Evolutionary conservation across 2,329 filamentous ascomycete genomes (phyloP), one percentile per base, ranked within the genome.

Genomic region (Xylariomycetidae sp.): DNA sequence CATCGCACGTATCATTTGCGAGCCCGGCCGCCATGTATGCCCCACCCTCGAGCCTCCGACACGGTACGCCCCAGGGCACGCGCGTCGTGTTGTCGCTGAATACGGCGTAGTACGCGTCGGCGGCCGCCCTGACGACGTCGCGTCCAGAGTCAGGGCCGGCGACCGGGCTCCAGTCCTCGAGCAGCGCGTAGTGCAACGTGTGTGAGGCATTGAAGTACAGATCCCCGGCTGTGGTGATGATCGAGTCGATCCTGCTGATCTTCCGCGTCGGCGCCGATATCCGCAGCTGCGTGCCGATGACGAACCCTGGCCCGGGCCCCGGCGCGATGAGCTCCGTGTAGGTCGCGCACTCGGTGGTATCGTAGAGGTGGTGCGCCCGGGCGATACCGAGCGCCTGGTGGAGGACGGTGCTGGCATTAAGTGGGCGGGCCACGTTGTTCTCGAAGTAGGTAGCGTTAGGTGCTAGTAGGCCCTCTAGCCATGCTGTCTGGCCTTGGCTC

Each of bases 31-130:
- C 20, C 13, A 47, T 53, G 31, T 51, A 53, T 15, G 44, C 49
- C 23, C 40, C 42, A 20, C 50, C 50, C 32, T 53, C 50, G 16
- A 52, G 50, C 2, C 58, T 46, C 11, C 37, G 45, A 35, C 58
- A 62, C 3, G 56, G 57, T 11, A 49, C 47, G 14, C 54, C 57
- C 54, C 56, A 62, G 2, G 57, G 56, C 4, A 62, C 52, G 1
- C 17, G 41, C 37, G 22, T 48, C 3, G 34, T 28, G 11, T 16
- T 34, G 45, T 51, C 44, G 37, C 36, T 49, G 42, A 53, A 58
- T 16, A 56, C 40, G 29, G 54, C 51, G 20, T 55, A 41, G 30
- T 58, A 58, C 9, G 56, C 54, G 19, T 59, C 56, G 3, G 49
- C 54, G 1, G 56, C 51, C 4, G 45, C 44, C 29, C 46, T 41